A percentile compares a stretch with the other conserved stretches of the same genome.
Conservation (phyloP, 1,284 basidiomycete species). For the Trichosporon faecale region DNA sequence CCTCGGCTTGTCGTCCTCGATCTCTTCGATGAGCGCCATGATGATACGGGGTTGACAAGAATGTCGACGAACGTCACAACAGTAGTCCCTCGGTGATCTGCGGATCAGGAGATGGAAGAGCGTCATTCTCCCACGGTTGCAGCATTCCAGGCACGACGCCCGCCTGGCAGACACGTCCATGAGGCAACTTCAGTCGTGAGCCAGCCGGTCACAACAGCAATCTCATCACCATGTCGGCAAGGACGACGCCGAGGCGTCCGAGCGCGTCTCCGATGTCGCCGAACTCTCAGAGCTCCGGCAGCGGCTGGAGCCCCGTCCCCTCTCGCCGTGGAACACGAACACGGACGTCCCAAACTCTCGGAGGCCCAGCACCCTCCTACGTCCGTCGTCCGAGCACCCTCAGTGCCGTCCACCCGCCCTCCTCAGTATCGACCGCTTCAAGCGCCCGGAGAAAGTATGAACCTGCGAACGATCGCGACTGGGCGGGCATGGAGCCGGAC, state of each 20-base stretch:
- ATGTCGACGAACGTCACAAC: neutral
- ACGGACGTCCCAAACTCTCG: neutral
- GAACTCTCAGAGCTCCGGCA: neutral
- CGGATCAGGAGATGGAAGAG: neutral
- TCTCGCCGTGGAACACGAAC: constrained; percentile 1
- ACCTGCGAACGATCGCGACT: constrained; percentile 30
- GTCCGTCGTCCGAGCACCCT: constrained; percentile 5
- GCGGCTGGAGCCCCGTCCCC: neutral
- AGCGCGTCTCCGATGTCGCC: constrained; percentile 9
- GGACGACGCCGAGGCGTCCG: constrained; percentile 14
- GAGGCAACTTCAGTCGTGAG: neutral
- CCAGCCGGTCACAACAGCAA: neutral
- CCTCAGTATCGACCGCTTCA: neutral
- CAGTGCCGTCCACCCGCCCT: constrained; percentile 1
- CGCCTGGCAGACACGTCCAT: constrained; percentile 14
- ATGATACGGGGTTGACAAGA: neutral
- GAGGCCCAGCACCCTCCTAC: neutral
- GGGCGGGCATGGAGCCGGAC: constrained; percentile 64
- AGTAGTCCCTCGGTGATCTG: neutral
- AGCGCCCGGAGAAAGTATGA: constrained; percentile 5
- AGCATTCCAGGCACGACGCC: neutral
- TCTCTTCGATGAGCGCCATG: constrained; percentile 43
- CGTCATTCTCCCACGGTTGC: constrained; percentile 22
- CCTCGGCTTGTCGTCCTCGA: constrained; percentile 24
- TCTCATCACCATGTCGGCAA: constrained; percentile 11